Evolutionary conservation across 164 flowering plant species (phyloP).

Genomic region (Paratinospora sagittata): DNA sequence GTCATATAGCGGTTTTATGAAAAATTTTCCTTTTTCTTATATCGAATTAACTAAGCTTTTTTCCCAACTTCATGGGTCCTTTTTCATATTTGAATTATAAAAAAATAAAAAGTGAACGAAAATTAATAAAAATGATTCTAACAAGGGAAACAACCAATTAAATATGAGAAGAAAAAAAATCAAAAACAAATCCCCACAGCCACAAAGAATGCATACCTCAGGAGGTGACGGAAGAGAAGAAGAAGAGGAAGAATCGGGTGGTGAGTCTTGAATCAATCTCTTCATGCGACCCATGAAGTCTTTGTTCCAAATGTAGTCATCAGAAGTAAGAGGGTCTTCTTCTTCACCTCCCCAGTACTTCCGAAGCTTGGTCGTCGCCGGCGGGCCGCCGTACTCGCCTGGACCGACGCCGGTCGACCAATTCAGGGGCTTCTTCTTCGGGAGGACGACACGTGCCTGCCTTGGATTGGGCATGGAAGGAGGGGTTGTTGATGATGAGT

Average conservation of each 20-base stretch:
- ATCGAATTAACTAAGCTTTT: too few species aligned
- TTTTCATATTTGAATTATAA: too few species aligned
- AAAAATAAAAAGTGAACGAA: too few species aligned
- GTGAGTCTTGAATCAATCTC: constrained; percentile 34
- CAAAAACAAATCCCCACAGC: too few species aligned
- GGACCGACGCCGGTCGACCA: constrained; percentile 88
- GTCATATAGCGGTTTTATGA: too few species aligned
- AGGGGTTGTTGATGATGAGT: constrained; percentile 11
- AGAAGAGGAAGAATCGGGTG: constrained; percentile 22
- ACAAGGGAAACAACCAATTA: too few species aligned
- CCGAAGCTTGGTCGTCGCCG: constrained; percentile 68
- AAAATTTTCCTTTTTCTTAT: too few species aligned
- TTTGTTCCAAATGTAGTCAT: constrained; percentile 84
- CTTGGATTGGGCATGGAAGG: constrained; percentile 11
- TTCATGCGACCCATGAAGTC: constrained; percentile 79
- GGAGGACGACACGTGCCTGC: constrained; percentile 58
- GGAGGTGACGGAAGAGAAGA: constrained; percentile 22
- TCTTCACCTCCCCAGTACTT: constrained; percentile 87
- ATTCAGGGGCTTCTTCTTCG: constrained; percentile 77
- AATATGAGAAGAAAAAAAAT: not conserved
- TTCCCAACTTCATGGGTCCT: too few species aligned
- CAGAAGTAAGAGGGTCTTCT: constrained; percentile 73
- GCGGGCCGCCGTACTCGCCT: constrained; percentile 94
- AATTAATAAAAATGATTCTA: too few species aligned
- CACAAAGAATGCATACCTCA: too few species aligned